Evolutionary conservation across 257 asterid species (phyloP), one percentile per base, ranked within the genome.

Genomic region (Echium plantagineum): DNA sequence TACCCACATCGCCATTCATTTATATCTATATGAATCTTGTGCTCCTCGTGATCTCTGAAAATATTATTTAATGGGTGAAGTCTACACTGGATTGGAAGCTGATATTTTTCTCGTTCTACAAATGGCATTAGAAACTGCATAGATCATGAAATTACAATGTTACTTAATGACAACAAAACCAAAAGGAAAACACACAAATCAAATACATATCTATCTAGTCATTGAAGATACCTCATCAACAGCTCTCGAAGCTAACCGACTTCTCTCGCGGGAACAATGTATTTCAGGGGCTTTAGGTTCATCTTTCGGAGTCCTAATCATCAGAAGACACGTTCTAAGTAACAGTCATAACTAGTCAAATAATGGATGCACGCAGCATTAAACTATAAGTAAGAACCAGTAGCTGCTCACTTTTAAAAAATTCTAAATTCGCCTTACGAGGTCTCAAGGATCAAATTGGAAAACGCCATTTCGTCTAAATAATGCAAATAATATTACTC

Each of bases 231-330:
- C 98, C 91, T 87, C 87, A 58, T 90, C 87, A 61, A 83, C 72
- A 52, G 85, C 77, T 60, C 72, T 82, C 88, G 94, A 85, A 17
- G 95, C 98, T 28, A 86, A 86, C 42, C 93, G 86, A 69, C 98
- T 87, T 82, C 98, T 83, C 72, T 87, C 98, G 71, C 98, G 72
- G 51, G 98, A 90, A 69, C 98, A 90, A 80, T 90, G 98, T 71
- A 87, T 77, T 79, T 87, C 95, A 19, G 71, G 78, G 55, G 59
- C 59, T 18, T 64, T 66, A 24, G 67, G 70, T 9, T 69, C 80
- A 60, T 78, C 82, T 64, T 74, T 73, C 58, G 65, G 77, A 75
- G 61, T 75, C 72, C 85, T 80, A 71, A 42, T 15, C 49, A 42
- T 42, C 69, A 68, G 72, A 65, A 64, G 13, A 32, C 32, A 66